Base-by-base conservation (phyloP, 768 basidiomycete species). In the Mycena latifolia region DNA sequence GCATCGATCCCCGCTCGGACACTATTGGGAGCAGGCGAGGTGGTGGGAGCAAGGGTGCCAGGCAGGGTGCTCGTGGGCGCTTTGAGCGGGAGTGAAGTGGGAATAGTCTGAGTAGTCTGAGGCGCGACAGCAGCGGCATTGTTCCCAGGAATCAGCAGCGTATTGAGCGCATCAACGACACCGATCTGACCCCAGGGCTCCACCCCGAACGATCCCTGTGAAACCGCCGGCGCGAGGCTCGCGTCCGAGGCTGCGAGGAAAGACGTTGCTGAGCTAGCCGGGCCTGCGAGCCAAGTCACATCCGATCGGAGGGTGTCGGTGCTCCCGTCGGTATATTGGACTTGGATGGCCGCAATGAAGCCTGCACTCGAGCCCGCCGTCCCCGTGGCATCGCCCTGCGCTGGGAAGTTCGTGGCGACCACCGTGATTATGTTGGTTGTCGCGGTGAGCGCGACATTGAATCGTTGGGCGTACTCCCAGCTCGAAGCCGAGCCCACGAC, bases 401-500 rank as follows among this genome's bases (percentile, higher is more conserved):
- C 3, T 12, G 35, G 18, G 24, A 62, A 57, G 43, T 65, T 58
- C 33, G 50, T 43, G 8, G 55, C 51, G 55, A 69, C 2, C 27
- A 65, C 55, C 12, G 60, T 56, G 56, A 69, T 58, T 33, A 59
- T 28, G 33, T 69, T 61, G 10, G 47, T 29, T 51, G 51, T 20
- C 43, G 55, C 15, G 11, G 51, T 25, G 55, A 65, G 55, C 15
- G 25, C 7, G 41, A 58, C 61, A 27, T 43, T 56, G 52, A 69
- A 47, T 20, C 61, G 58, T 35, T 66, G 65, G 25, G 65, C 65
- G 52, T 27, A 60, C 27, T 29, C 29, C 64, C 64, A 65, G 33
- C 29, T 37, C 10, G 20, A 5, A 18, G 25, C n/a, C 12, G 41
- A 2, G 50, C 15, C 39, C 5, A 22, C 20, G 9, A 24, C 55